phyloP scores from a whole-genome alignment of 2,329 filamentous ascomycete genomes.

The Ascomycota sp. region DNA sequence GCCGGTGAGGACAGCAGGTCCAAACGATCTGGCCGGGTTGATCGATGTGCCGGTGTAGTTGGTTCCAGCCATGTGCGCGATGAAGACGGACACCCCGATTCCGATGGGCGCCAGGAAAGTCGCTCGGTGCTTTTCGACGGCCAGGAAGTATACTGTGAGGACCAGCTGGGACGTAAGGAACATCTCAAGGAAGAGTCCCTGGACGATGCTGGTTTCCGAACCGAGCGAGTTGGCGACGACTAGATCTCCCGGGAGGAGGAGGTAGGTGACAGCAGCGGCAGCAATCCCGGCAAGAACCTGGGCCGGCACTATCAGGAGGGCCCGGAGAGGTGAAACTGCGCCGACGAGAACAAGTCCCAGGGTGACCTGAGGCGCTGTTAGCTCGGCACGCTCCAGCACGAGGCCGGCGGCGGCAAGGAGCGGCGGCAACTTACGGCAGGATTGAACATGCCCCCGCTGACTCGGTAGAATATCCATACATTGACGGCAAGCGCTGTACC shows the following conservation, averaged over 20 bases:
- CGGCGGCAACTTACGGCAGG: slow-evolving; percentile 18
- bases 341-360: slow-evolving; percentile 36
- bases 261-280: slow-evolving; percentile 32
- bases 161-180: slow-evolving; percentile 42
- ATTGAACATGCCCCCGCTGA: slow-evolving; percentile 29
- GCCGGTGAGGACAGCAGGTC: slow-evolving; percentile 20
- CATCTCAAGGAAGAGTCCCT: slow-evolving; percentile 44
- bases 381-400: neutral
- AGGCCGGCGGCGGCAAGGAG: too few relatives aligned
- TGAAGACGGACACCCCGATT: slow-evolving; percentile 49
- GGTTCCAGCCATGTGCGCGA: slow-evolving; percentile 24
- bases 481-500: slow-evolving; percentile 27
- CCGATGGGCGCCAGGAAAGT: slow-evolving; percentile 50
- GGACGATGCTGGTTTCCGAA: slow-evolving; percentile 24
- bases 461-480: slow-evolving; percentile 33
- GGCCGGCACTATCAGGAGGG: slow-evolving; percentile 26
- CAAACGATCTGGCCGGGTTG: slow-evolving; percentile 28
- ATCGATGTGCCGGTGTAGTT: slow-evolving; percentile 25
- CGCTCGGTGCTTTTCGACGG: slow-evolving; percentile 49
- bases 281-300: slow-evolving; percentile 37
- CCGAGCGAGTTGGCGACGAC: slow-evolving; percentile 33
- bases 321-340: slow-evolving; percentile 29
- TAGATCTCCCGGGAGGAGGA: slow-evolving; percentile 33
- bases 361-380: slow-evolving; percentile 16
- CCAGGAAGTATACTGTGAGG: slow-evolving; percentile 45